A percentile compares a stretch with the other conserved stretches of the same genome.
Evolutionary conservation across 2,329 filamentous ascomycete species (phyloP).

Genomic region (Ascochyta rabiei): DNA sequence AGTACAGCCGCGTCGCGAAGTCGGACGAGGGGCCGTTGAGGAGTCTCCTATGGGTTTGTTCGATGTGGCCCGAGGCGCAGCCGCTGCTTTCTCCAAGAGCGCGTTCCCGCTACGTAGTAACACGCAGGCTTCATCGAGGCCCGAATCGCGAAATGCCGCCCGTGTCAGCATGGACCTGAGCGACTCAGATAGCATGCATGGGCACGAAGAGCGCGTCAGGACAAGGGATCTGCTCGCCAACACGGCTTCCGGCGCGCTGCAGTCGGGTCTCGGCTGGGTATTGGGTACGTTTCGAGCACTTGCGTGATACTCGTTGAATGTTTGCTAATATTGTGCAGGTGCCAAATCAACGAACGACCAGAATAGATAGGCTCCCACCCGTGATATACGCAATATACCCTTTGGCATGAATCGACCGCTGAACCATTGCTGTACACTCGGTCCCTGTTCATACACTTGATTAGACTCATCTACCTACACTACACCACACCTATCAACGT

Average conservation of each 20-base stretch:
- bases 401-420: no score
- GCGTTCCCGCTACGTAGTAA: conserved; percentile 53
- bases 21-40: conserved; percentile 51
- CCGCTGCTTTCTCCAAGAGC: conserved; percentile 54
- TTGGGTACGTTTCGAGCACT: conserved; percentile 53
- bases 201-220: conserved; percentile 56
- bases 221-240: conserved; percentile 75
- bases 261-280: conserved; percentile 69
- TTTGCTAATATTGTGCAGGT: conserved; percentile 25
- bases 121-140: conserved; percentile 15
- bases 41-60: conserved; percentile 61
- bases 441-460: no score
- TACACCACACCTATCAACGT: no score
- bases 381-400: background rate
- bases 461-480: no score
- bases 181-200: conserved; percentile 41
- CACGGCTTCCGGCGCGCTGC: conserved; percentile 67
- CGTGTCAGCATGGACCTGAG: conserved; percentile 42
- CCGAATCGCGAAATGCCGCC: conserved; percentile 13
- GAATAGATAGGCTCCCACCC: background rate
- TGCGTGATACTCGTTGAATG: background rate
- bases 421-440: no score
- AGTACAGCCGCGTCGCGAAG: conserved; percentile 50
- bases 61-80: conserved; percentile 58
- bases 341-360: conserved; percentile 37